Evolutionary conservation across 139 green algal genomes (phyloP), one percentile per base, ranked within the genome.

Genomic region (Monoraphidium neglectum): DNA sequence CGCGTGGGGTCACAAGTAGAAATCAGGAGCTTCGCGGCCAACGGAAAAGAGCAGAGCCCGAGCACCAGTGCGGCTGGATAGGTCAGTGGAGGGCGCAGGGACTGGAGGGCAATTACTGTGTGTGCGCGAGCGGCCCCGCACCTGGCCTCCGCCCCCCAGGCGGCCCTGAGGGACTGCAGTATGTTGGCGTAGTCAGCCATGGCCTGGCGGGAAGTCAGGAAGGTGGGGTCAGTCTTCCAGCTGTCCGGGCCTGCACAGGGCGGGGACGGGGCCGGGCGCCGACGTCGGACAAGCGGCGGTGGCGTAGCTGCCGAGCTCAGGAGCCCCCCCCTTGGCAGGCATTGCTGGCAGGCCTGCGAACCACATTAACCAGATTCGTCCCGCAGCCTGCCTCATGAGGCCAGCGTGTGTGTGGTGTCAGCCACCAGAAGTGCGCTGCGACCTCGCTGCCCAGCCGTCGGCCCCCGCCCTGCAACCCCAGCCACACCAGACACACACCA

Each of bases 141-240:
- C 79, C 79, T 85, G 68, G 74, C 40, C 38, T 63, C 36, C 23
- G 79, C 79, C 1, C 59, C 80, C 33, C 67, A 54, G 15, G 61
- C 37, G 0, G 60, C 0, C 26, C 67, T 85, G 5, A 90, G 36
- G 59, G 85, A 46, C 32, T 68, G 65, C 21, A 93, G 36, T 35
- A 93, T 68, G 13, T 43, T 54, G 3, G 84, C 87, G 60, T 91
- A 94, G 79, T 96, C 92, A 0, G 89, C 86, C 26, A 96, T 77
- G 13, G 90, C 91, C 53, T 94, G 90, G 35, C 91, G 87, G 0
- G 81, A 63, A 18, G 81, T 87, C 10, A 96, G 83, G 69, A 83
- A 91, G 30, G 62, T 68, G 1, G 88, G 83, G 16, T 88, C 72
- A 13, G 33, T n/a, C 0, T 53, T 24, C 67, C 83, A 83, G 76